Evolutionary conservation across 1,284 basidiomycete species (phyloP).

Genomic region (Trichosporon ovoides): DNA sequence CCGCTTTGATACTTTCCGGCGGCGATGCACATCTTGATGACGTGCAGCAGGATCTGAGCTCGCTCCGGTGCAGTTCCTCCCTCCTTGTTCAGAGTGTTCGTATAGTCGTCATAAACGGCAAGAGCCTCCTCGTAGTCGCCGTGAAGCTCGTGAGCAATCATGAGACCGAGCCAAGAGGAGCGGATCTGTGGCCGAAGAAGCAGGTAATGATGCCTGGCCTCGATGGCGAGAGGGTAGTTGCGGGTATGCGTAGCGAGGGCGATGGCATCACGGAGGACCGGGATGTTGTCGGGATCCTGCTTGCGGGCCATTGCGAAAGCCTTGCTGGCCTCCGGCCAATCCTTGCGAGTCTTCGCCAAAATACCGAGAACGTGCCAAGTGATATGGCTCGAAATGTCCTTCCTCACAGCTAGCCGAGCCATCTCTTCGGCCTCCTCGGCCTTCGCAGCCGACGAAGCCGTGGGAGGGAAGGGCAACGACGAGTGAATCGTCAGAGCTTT

Average conservation of each 20-base stretch:
- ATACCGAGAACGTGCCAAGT: conserved; percentile 98
- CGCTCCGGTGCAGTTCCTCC: conserved; percentile 57
- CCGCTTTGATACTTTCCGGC: conserved; percentile 54
- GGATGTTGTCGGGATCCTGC: conserved; percentile 91
- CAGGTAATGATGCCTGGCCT: conserved; percentile 76
- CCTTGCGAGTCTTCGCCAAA: conserved; percentile 64
- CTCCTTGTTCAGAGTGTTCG: conserved; percentile 56
- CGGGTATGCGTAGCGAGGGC: conserved; percentile 88
- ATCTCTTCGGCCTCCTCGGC: conserved; percentile 67
- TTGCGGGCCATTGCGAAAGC: conserved; percentile 63
- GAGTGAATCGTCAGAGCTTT: conserved; percentile 75
- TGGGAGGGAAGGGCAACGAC: conserved; percentile 44
- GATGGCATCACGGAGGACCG: conserved; percentile 85
- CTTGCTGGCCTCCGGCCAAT: conserved; percentile 54
- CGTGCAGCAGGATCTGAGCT: conserved; percentile 77
- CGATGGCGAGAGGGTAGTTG: conserved; percentile 70
- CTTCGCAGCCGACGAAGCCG: conserved; percentile 58
- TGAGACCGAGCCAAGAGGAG: conserved; percentile 83
- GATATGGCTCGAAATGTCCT: conserved; percentile 89
- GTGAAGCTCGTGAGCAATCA: conserved; percentile 81
- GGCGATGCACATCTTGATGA: conserved; percentile 73
- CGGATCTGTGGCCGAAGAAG: conserved; percentile 75
- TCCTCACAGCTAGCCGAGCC: conserved; percentile 79
- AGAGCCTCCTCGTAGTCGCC: conserved; percentile 69
- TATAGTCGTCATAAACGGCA: conserved; percentile 63